These are phyloP conservation scores for Jatropha podagrica DNA, from an alignment of 441 rosid genomes.

Conservation along the genomic window DNA sequence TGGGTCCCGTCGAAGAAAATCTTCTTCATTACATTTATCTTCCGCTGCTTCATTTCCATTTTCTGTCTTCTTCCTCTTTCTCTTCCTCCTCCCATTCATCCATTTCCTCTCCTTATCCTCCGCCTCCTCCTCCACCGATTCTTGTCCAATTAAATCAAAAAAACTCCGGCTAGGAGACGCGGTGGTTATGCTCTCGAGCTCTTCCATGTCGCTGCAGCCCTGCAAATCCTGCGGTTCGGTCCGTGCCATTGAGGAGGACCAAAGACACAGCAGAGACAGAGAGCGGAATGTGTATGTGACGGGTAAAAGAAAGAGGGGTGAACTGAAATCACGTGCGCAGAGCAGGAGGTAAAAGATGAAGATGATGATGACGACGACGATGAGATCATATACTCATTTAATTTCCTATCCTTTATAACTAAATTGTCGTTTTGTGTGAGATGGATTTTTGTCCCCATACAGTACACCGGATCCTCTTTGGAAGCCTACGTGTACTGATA, in stretches of 20 bases:
- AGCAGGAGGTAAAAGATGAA: background rate
- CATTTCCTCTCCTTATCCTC: background rate
- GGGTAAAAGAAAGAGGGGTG: background rate
- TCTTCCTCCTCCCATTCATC: background rate
- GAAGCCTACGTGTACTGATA: background rate
- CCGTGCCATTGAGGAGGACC: background rate
- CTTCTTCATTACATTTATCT: background rate
- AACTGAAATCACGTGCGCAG: background rate
- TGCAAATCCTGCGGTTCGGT: background rate
- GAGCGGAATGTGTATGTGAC: background rate
- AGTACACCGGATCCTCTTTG: background rate
- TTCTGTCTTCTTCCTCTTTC: constrained; percentile 12
- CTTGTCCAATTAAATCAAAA: background rate
- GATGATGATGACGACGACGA: background rate
- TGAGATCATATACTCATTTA: background rate
- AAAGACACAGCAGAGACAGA: background rate
- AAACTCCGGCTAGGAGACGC: background rate
- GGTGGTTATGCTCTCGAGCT: background rate
- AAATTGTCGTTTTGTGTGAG: background rate
- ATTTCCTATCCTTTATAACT: background rate
- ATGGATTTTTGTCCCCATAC: background rate
- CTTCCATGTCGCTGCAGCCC: background rate
- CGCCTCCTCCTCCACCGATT: background rate
- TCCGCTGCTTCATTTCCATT: background rate
- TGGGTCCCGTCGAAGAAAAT: constrained; percentile 34